Evolutionary conservation across 2,329 filamentous ascomycete species (phyloP).

Genomic region (Cadophora luteo-olivacea): DNA sequence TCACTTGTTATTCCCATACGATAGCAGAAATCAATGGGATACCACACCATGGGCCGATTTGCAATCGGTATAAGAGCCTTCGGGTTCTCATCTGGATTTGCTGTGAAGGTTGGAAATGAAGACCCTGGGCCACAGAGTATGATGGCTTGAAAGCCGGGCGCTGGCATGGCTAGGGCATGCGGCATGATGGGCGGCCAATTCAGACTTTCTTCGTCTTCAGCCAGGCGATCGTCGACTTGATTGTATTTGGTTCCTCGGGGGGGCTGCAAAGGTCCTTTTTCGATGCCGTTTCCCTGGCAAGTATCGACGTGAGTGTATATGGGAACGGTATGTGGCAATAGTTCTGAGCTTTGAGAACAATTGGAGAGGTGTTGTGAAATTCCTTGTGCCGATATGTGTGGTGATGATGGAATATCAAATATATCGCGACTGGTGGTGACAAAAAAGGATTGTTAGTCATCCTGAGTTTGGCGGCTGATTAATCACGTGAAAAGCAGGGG

Average conservation of each 20-base stretch:
- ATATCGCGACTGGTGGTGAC: not conserved
- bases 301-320: not conserved
- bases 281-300: not conserved
- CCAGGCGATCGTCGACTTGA: not conserved
- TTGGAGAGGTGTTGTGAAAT: not conserved
- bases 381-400: not conserved
- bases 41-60: constrained; percentile 90
- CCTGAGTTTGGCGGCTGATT: not conserved
- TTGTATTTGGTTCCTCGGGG: constrained; percentile 5
- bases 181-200: constrained; percentile 60
- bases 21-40: constrained; percentile 85
- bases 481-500: not conserved
- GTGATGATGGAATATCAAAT: not conserved
- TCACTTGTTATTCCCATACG: constrained; percentile 78
- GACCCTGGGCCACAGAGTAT: constrained; percentile 85
- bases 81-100: constrained; percentile 79
- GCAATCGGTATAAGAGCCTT: constrained; percentile 85
- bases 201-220: not conserved
- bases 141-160: constrained; percentile 80
- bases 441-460: not conserved
- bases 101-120: constrained; percentile 82
- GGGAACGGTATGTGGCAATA: not conserved
- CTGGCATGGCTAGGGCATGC: constrained; percentile 75
- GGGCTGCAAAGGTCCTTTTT: not conserved
- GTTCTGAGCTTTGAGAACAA: not conserved